Evolutionary conservation across 768 basidiomycete species (phyloP), one percentile per base, ranked within the genome.

Genomic region (Serendipita sp.): DNA sequence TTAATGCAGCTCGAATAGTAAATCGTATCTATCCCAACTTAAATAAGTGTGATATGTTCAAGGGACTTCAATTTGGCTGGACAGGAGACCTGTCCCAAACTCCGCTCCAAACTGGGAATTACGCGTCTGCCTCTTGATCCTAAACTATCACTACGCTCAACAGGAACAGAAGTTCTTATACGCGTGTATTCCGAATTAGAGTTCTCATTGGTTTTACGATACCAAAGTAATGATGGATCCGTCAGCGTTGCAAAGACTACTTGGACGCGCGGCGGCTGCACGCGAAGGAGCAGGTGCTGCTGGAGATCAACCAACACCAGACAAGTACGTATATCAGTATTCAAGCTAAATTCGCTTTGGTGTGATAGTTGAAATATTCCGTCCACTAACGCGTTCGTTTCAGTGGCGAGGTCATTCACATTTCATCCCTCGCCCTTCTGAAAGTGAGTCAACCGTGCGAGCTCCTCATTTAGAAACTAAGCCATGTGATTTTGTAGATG

Each of bases 391-490:
- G 54, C n/a, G 54, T 63, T 63, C 64, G 54, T 2, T 41, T 35
- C 67, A 92, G 89, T 72, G 90, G 90, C 73, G 90, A 92, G 78
- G 88, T 91, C 71, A 94, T 98, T 68, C 92, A 97, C 75, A 98
- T 99, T 71, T 96, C 93, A 16, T 94, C 92, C 7, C 77, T 99
- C 2, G 96, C 96, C n/a, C 79, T 99, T 15, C 79, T 99, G 63
- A 99, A 99, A 84, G 95, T 89, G 44, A 58, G 78, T 68, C 32
- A n/a, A 23, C 18, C 18, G 48, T 52, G 10, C 8, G 32, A 30
- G 41, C 41, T 7, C 41, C 13, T 41, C 13, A 41, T 32, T 51
- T 8, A 51, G n/a, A 51, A 51, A 8, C 30, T 32, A n/a, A 51
- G 7, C 8, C 7, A 7, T 5, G n/a, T n/a, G n/a, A 51, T 8